Percentiles rank a stretch among this genome's conserved stretches.
These are phyloP conservation scores for Cenchrus purpureus DNA, from an alignment of 176 grass and related monocot species.

Conservation along the genomic window DNA sequence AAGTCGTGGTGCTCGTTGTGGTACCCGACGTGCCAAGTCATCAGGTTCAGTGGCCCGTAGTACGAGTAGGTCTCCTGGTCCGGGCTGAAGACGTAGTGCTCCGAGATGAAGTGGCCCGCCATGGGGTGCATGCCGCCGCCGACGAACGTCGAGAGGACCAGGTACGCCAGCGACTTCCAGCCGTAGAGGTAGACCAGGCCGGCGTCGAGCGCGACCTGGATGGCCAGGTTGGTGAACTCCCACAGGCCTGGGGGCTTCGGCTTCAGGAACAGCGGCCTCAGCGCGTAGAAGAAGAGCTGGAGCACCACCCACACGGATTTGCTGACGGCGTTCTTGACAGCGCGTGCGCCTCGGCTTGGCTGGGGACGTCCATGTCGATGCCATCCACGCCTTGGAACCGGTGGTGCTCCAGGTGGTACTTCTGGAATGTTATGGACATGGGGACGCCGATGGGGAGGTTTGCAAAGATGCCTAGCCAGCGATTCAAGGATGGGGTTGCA, in stretches of 20 bases:
- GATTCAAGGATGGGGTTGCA: slow-evolving; percentile 71
- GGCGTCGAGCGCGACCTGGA: slow-evolving; percentile 72
- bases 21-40: slow-evolving; percentile 92
- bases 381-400: slow-evolving; percentile 92
- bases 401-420: slow-evolving; percentile 97
- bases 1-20: slow-evolving; percentile 99
- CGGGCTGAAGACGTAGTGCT: slow-evolving; percentile 87
- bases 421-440: slow-evolving; percentile 97
- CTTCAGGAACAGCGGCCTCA: slow-evolving; percentile 81
- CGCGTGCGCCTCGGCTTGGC: slow-evolving; percentile 52
- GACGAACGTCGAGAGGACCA: slow-evolving; percentile 81
- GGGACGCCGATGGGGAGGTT: slow-evolving; percentile 95
- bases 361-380: slow-evolving; percentile 92
- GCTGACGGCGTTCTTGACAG: slow-evolving; percentile 53
- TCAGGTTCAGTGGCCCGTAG: slow-evolving; percentile 88
- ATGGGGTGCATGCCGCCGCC: slow-evolving; percentile 97
- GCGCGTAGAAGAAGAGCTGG: slow-evolving; percentile 93
- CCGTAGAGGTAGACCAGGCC: slow-evolving; percentile 60
- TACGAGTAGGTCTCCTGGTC: slow-evolving; percentile 95
- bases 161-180: slow-evolving; percentile 74
- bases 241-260: slow-evolving; percentile 83
- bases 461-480: slow-evolving; percentile 91
- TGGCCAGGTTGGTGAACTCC: slow-evolving; percentile 79
- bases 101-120: slow-evolving; percentile 95
- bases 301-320: slow-evolving; percentile 88